phyloP scores from a whole-genome alignment of 108 stramenopile genomes.

The Cyclotella baltica region DNA sequence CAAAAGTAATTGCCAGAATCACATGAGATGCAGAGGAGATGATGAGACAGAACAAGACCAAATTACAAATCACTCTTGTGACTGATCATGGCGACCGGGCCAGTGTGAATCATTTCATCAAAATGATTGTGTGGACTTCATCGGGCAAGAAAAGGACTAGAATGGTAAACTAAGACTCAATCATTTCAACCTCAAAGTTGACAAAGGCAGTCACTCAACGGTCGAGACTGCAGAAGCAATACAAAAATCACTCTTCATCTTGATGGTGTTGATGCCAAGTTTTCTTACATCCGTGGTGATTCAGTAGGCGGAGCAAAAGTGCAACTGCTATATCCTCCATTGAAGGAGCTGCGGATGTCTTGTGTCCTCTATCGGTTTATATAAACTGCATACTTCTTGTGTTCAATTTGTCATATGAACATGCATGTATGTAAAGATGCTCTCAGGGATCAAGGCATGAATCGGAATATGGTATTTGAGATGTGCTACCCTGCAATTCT shows the following conservation, averaged over 20 bases:
- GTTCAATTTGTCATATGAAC: not conserved
- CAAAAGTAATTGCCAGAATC: not conserved
- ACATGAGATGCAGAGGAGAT: not conserved
- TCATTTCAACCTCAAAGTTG: conserved; percentile 6
- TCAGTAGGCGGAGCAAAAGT: conserved; percentile 19
- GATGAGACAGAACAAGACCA: not conserved
- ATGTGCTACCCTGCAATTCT: not conserved
- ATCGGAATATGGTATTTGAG: not conserved
- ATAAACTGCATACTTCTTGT: not conserved
- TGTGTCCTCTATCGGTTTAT: not conserved
- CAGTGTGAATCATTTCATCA: conserved; percentile 1
- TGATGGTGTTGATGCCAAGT: not conserved
- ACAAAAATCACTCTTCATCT: not conserved
- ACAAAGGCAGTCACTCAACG: conserved; percentile 17
- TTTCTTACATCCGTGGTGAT: conserved; percentile 11
- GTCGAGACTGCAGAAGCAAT: conserved; percentile 17
- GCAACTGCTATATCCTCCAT: not conserved
- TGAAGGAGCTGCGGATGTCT: not conserved
- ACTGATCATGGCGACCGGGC: not conserved
- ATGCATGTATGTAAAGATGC: conserved; percentile 1
- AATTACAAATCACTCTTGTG: not conserved
- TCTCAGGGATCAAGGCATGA: conserved; percentile 10
- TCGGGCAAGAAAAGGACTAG: too few relatives aligned
- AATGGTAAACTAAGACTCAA: not conserved
- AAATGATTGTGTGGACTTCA: conserved; percentile 2